Percentiles rank a stretch among this genome's conserved stretches.
Conservation (phyloP, 2,329 filamentous ascomycete species). For the Cladophialophora bantiana region DNA sequence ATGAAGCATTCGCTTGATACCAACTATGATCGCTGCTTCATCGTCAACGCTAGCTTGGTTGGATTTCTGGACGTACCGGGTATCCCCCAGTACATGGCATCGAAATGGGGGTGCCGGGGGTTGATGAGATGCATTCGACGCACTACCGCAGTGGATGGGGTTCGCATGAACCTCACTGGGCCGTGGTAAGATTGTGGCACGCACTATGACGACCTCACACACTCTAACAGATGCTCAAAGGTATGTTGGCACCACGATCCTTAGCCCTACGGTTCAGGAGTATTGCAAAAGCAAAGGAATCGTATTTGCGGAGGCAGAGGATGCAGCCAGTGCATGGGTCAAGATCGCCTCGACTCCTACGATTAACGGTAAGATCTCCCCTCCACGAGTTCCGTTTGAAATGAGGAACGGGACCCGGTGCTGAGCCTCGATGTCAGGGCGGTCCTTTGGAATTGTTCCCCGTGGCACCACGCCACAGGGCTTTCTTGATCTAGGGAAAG, state of each 20-base stretch:
- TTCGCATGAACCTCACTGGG: conserved; percentile 48
- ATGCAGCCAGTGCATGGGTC: conserved; percentile 17
- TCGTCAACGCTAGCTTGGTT: conserved; percentile 46
- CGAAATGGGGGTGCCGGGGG: conserved; percentile 48
- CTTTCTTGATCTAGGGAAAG: conserved; percentile 8
- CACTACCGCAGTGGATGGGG: conserved; percentile 47
- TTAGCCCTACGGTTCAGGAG: conserved; percentile 41
- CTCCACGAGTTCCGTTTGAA: not conserved
- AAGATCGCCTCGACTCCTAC: conserved; percentile 15
- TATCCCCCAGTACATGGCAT: conserved; percentile 45
- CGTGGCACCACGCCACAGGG: conserved; percentile 6
- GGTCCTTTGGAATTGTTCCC: conserved; percentile 17
- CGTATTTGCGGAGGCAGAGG: conserved; percentile 24
- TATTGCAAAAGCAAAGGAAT: conserved; percentile 34
- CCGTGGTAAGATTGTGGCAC: conserved; percentile 43
- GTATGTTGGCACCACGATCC: conserved; percentile 46
- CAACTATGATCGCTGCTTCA: conserved; percentile 39
- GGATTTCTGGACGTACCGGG: conserved; percentile 46
- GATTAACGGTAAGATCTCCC: conserved; percentile 20
- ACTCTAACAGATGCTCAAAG: conserved; percentile 28
- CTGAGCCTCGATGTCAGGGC: conserved; percentile 5
- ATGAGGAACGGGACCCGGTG: not conserved
- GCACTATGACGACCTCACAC: not conserved
- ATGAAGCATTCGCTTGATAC: conserved; percentile 28
- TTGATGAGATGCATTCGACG: conserved; percentile 48